phyloP scores from a whole-genome alignment of 345 rosid species.

The Pistacia integerrima region DNA sequence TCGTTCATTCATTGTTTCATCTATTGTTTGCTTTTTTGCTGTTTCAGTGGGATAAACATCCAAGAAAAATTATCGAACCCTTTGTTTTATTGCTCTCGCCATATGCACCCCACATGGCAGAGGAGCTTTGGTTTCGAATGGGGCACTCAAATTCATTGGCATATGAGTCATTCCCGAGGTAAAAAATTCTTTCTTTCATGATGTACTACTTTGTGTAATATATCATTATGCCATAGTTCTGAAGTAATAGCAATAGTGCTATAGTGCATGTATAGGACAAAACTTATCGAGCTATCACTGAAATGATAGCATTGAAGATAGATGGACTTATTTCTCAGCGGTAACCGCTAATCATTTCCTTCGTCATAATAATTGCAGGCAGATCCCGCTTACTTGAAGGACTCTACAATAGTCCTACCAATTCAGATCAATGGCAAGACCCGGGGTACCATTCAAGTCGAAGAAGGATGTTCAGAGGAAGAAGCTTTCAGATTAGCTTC shows the following conservation, averaged over 20 bases:
- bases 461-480: slow-evolving; percentile 86
- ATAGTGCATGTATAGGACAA: neutral
- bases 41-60: slow-evolving; percentile 79
- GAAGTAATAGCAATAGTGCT: neutral
- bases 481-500: slow-evolving; percentile 74
- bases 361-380: slow-evolving; percentile 47
- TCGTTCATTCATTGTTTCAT: neutral
- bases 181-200: neutral
- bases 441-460: slow-evolving; percentile 83
- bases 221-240: neutral
- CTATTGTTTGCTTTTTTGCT: slow-evolving; percentile 19
- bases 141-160: slow-evolving; percentile 71
- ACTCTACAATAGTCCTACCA: slow-evolving; percentile 62
- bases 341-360: neutral
- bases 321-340: neutral
- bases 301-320: neutral
- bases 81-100: slow-evolving; percentile 84
- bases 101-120: slow-evolving; percentile 94
- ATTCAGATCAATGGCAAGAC: slow-evolving; percentile 98
- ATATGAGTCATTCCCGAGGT: slow-evolving; percentile 68
- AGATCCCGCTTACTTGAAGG: slow-evolving; percentile 68
- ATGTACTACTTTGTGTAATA: neutral
- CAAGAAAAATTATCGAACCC: slow-evolving; percentile 62
- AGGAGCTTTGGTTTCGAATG: slow-evolving; percentile 91
- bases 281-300: no score